Base-by-base conservation (phyloP, 768 basidiomycete species). In the Lactifluus subvellereus region DNA sequence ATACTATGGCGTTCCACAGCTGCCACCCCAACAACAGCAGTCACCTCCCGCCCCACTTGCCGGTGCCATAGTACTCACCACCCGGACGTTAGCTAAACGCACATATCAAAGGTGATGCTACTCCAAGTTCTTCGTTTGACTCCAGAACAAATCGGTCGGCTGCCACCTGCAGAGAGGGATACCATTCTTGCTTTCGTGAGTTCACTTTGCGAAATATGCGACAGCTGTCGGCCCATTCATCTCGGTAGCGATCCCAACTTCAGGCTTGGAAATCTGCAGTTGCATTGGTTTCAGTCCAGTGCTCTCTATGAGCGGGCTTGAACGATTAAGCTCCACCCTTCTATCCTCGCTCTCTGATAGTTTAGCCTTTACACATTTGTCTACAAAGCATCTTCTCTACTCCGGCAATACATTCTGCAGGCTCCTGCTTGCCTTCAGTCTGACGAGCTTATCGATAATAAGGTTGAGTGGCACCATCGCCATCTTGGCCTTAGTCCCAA, bases 81-180 rank as follows among this genome's bases (percentile, higher is more conserved):
- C 37, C 27, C 6, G 11, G 6, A 37, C 16, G 7, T 27, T 13
- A 53, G 11, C 33, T 37, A 63, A 37, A 55, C 11, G 52, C 40
- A 54, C 56, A 22, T 42, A 56, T 42, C 55, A 57, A 68, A 89
- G 89, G 80, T 82, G 40, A 89, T 96, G 86, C 72, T 97, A 57
- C 80, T 91, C 74, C 93, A 94, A 76, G 94, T 98, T 0, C 76
- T 98, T 35, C 82, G 79, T 64, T 73, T 98, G 71, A 87, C 88
- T 1, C 85, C 79, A 51, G 92, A 90, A 52, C 93, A 96, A 73
- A 90, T 98, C 65, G 86, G 85, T 52, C 82, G 82, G 8, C 75
- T 96, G 54, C 89, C 92, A 33, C 87, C 89, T 6, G 79, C 80
- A 1, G 92, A 96, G 69, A 80, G 88, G 37, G 80, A 82, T 0